Percentiles rank a stretch among this genome's conserved stretches.
Evolutionary conservation across 2,329 filamentous ascomycete genomes (phyloP).

Genomic region (Fusarium continuum): DNA sequence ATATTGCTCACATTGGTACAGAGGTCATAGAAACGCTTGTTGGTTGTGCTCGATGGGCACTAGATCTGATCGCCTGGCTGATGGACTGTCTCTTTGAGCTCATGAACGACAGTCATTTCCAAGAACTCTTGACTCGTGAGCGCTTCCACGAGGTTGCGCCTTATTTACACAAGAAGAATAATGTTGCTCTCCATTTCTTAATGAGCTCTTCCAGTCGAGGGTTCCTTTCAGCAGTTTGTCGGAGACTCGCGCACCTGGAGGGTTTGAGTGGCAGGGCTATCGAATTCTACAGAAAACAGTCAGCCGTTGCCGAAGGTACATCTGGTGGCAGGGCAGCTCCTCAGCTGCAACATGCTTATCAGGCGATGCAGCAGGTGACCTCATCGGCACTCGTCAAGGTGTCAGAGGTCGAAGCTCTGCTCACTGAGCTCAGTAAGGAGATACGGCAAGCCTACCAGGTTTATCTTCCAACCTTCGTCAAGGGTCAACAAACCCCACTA

Average conservation of each 20-base stretch:
- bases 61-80: constrained; percentile 74
- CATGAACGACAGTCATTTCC: constrained; percentile 61
- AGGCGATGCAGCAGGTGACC: constrained; percentile 61
- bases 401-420: constrained; percentile 69
- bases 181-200: constrained; percentile 69
- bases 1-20: constrained; percentile 41
- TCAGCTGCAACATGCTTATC: constrained; percentile 66
- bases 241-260: constrained; percentile 68
- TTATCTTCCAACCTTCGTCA: constrained; percentile 56
- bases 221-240: constrained; percentile 75
- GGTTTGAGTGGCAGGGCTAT: constrained; percentile 58
- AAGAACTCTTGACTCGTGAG: constrained; percentile 57
- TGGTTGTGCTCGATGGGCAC: constrained; percentile 80
- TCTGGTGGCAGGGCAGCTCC: constrained; percentile 52
- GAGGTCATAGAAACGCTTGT: constrained; percentile 78
- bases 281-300: constrained; percentile 59
- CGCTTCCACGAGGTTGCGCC: constrained; percentile 60
- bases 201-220: constrained; percentile 79
- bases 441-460: constrained; percentile 61
- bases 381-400: constrained; percentile 65
- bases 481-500: constrained; percentile 57
- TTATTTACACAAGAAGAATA: constrained; percentile 64
- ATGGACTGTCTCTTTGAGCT: constrained; percentile 67
- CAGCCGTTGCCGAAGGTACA: constrained; percentile 53
- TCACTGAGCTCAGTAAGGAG: constrained; percentile 59